Conservation (phyloP, 2,329 filamentous ascomycete species). For the Knufia petricola region DNA sequence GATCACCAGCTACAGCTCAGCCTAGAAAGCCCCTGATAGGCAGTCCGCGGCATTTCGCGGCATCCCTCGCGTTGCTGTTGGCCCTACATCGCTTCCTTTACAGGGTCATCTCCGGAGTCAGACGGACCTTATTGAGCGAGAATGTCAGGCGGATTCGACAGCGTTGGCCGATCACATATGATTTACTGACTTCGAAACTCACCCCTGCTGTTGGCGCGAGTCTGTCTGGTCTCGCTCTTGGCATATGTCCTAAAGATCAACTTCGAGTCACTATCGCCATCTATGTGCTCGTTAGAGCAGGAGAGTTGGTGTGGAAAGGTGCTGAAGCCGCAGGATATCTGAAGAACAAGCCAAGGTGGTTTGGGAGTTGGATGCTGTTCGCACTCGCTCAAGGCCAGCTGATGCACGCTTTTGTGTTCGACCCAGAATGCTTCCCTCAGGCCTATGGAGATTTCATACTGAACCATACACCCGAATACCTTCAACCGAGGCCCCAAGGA, state of each 20-base stretch:
- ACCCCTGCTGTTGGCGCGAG: constrained; percentile 87
- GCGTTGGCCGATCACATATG: constrained; percentile 68
- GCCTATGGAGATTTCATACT: constrained; percentile 58
- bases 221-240: constrained; percentile 72
- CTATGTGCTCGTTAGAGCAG: constrained; percentile 66
- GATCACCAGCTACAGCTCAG: constrained; percentile 25
- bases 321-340: constrained; percentile 63
- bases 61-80: constrained; percentile 75
- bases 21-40: constrained; percentile 34
- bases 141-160: constrained; percentile 69
- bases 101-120: constrained; percentile 74
- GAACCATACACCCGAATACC: constrained; percentile 64
- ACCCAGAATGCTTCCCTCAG: constrained; percentile 61
- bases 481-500: constrained; percentile 60
- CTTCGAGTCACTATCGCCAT: constrained; percentile 72
- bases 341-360: constrained; percentile 67
- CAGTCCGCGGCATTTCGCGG: constrained; percentile 64
- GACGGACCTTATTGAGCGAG: constrained; percentile 68
- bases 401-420: constrained; percentile 66
- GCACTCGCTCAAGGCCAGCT: constrained; percentile 67
- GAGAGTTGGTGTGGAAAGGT: constrained; percentile 81
- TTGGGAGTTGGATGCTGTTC: constrained; percentile 74
- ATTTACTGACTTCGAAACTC: constrained; percentile 68
- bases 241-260: constrained; percentile 61
- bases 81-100: constrained; percentile 56